Evolutionary conservation across 2,329 filamentous ascomycete species (phyloP), one percentile per base, ranked within the genome.

Genomic region (Paraconiothyrium brasiliense): DNA sequence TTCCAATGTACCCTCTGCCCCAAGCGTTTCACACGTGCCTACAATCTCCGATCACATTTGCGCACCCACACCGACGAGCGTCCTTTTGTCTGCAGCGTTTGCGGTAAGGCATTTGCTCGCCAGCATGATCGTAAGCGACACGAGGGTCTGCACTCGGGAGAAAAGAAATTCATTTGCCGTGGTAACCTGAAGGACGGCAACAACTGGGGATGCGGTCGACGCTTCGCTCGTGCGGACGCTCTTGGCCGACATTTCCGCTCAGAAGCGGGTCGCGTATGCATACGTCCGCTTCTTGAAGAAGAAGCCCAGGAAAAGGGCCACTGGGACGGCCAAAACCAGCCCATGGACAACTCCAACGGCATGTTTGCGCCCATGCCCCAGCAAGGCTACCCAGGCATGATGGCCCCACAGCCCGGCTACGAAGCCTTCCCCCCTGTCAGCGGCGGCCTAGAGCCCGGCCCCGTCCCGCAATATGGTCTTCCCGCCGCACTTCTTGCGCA

Each of bases 81-180:
- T 51, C 95, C 95, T 0, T 99, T 98, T 73, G 94, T 98, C 2
- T 99, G 95, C 76, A 97, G 92, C 0, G 93, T 98, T 9, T 99
- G 95, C 70, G 92, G 93, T 56, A 99, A 99, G 79, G 95, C 95
- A 0, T 99, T 99, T 80, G 95, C 95, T 6, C 90, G 95, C 30
- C 95, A 99, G 76, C 95, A 99, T 76, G 95, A 99, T 77, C 90
- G 95, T 49, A 99, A 99, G 80, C 90, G 95, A 43, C 95, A 99
- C 79, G 95, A 99, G 81, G 94, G 94, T 43, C 83, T 99, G 46
- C 95, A 99, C 75, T 96, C 92, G 0, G 95, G 95, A 46, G 95
- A 99, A 82, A 99, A 98, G 87, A 98, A 97, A 76, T 99, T 98
- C 76, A 92, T 98, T 8, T 99, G 95, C 81, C 93, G 93, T 69